Conservation (phyloP, 2,329 filamentous ascomycete species). For the Pseudocercospora crystallina region DNA sequence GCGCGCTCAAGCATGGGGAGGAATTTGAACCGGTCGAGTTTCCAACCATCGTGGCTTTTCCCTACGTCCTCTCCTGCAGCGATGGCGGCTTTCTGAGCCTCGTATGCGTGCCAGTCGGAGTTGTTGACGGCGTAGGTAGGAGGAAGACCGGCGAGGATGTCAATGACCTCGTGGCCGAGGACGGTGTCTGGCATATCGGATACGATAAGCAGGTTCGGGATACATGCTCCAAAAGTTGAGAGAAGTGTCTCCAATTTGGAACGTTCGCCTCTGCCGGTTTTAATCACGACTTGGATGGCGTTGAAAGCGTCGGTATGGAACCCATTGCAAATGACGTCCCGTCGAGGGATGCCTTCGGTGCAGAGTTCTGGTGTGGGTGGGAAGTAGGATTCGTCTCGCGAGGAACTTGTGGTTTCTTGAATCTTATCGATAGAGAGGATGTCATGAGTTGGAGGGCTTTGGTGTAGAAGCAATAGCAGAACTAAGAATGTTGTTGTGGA, state of each 20-base stretch:
- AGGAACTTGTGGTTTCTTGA: too few species aligned
- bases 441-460: too few species aligned
- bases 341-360: too few species aligned
- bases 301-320: not conserved
- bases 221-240: not conserved
- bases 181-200: conserved; percentile 39
- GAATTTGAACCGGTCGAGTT: conserved; percentile 50
- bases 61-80: conserved; percentile 31
- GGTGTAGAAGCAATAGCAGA: too few species aligned
- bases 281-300: conserved; percentile 5
- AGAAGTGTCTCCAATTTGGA: not conserved
- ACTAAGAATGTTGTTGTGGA: too few species aligned
- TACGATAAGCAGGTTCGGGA: conserved; percentile 37
- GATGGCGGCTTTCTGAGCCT: conserved; percentile 24
- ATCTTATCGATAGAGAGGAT: too few species aligned
- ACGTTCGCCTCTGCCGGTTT: conserved; percentile 3
- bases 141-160: conserved; percentile 26
- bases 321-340: too few species aligned
- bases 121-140: conserved; percentile 15
- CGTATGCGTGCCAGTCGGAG: conserved; percentile 25
- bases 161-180: conserved; percentile 35
- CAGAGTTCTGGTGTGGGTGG: too few species aligned
- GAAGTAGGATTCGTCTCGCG: too few species aligned
- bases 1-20: conserved; percentile 46
- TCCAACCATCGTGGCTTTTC: conserved; percentile 25